These are phyloP conservation scores for Exophiala mesophila DNA, from an alignment of 2,329 filamentous ascomycete genomes.

Conservation along the genomic window DNA sequence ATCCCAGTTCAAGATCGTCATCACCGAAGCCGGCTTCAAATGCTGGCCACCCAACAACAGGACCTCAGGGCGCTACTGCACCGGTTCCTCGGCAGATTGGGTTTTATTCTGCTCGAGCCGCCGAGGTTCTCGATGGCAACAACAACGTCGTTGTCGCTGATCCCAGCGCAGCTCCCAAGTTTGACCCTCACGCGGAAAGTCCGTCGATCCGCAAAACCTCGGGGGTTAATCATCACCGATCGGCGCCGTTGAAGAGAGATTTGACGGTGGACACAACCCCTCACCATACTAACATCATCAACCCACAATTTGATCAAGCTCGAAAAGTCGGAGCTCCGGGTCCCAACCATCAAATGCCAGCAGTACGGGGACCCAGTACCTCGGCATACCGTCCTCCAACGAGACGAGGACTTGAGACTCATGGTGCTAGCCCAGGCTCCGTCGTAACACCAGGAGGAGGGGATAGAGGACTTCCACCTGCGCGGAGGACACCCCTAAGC, in stretches of 20 bases:
- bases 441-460: constrained; percentile 22
- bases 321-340: constrained; percentile 17
- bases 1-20: constrained; percentile 13
- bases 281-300: constrained; percentile 18
- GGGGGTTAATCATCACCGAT: constrained; percentile 75
- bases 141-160: constrained; percentile 40
- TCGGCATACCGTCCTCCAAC: constrained; percentile 40
- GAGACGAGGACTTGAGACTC: constrained; percentile 34
- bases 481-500: constrained; percentile 40
- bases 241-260: constrained; percentile 61
- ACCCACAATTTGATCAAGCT: constrained; percentile 14
- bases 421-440: constrained; percentile 17
- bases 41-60: constrained; percentile 11
- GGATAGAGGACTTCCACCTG: constrained; percentile 14
- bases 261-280: constrained; percentile 29
- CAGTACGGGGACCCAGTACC: constrained; percentile 11
- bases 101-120: constrained; percentile 68
- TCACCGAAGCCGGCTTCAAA: constrained; percentile 22
- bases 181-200: constrained; percentile 70
- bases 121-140: constrained; percentile 53
- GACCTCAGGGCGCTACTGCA: constrained; percentile 5
- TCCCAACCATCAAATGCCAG: constrained; percentile 5
- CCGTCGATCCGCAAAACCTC: constrained; percentile 86
- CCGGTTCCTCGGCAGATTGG: constrained; percentile 43
- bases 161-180: constrained; percentile 48